These are phyloP conservation scores for Aspergillus sclerotialis DNA, from an alignment of 2,329 filamentous ascomycete species.

Conservation along the genomic window DNA sequence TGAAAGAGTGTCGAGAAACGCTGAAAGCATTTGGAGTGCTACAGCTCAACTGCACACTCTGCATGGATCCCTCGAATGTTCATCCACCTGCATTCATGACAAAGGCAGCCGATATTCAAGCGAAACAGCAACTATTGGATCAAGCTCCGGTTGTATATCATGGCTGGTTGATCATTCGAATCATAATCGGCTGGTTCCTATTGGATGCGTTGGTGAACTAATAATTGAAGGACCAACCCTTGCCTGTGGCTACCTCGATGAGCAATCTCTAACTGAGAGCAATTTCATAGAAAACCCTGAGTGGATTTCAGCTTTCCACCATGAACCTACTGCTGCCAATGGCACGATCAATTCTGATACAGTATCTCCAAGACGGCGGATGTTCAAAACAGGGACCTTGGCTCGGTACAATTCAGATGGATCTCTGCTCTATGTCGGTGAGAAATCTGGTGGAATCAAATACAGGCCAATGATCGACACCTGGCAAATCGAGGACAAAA, in stretches of 20 bases:
- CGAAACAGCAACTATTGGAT: conserved; percentile 14
- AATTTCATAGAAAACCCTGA: conserved; percentile 45
- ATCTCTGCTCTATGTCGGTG: conserved; percentile 25
- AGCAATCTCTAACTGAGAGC: conserved; percentile 43
- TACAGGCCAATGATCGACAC: conserved; percentile 2
- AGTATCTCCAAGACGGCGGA: background rate
- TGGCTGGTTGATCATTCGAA: conserved; percentile 30
- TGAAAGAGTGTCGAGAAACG: conserved; percentile 5
- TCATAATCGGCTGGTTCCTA: conserved; percentile 38
- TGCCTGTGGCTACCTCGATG: conserved; percentile 45
- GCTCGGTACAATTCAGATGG: conserved; percentile 32
- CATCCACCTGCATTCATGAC: conserved; percentile 16
- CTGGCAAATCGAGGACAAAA: conserved; percentile 8
- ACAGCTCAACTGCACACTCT: conserved; percentile 15
- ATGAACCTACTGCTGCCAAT: background rate
- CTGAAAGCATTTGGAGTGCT: conserved; percentile 9
- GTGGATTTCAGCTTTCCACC: conserved; percentile 20
- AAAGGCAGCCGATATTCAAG: background rate
- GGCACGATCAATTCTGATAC: background rate
- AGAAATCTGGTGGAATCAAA: conserved; percentile 15
- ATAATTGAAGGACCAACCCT: conserved; percentile 1
- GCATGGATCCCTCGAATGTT: conserved; percentile 20
- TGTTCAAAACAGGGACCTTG: conserved; percentile 34
- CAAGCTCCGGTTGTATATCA: conserved; percentile 14
- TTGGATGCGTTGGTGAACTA: conserved; percentile 44